phyloP scores from a whole-genome alignment of 1,139 yeast species.

The Geotrichum cucujoidarum region DNA sequence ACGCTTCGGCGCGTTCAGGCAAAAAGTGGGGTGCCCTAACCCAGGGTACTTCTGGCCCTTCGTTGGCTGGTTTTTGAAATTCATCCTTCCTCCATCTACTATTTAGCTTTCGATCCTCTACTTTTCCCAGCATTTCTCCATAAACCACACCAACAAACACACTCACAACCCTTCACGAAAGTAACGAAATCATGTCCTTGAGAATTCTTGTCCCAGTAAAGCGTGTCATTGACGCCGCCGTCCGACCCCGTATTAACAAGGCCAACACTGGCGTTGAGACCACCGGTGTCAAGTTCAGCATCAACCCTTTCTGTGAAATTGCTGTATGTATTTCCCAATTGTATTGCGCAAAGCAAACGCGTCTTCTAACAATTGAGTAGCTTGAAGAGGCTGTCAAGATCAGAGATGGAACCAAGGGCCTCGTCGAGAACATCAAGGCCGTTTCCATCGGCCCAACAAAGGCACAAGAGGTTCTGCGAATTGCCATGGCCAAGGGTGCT shows the following conservation, averaged over 20 bases:
- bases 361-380: conserved; percentile 1
- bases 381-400: conserved; percentile 85
- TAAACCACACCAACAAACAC: background rate
- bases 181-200: conserved; percentile 34
- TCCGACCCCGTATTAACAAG: conserved; percentile 88
- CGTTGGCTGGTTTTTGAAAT: background rate
- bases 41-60: background rate
- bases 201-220: conserved; percentile 89
- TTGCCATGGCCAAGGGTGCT: conserved; percentile 92
- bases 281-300: conserved; percentile 85
- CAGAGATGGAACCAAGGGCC: conserved; percentile 60
- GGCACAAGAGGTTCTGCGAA: conserved; percentile 81
- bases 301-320: conserved; percentile 96
- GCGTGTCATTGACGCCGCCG: conserved; percentile 89
- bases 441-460: conserved; percentile 88
- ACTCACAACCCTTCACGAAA: background rate
- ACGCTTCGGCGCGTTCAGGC: too few relatives aligned
- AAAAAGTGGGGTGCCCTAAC: background rate
- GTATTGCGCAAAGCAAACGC: too few relatives aligned
- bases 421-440: conserved; percentile 81
- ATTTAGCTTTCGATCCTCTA: too few relatives aligned
- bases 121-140: background rate
- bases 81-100: background rate
- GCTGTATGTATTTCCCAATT: conserved; percentile 51
- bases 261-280: conserved; percentile 82